These are phyloP conservation scores for Ambrosiella beaveri DNA, from an alignment of 2,329 filamentous ascomycete genomes.

Conservation along the genomic window DNA sequence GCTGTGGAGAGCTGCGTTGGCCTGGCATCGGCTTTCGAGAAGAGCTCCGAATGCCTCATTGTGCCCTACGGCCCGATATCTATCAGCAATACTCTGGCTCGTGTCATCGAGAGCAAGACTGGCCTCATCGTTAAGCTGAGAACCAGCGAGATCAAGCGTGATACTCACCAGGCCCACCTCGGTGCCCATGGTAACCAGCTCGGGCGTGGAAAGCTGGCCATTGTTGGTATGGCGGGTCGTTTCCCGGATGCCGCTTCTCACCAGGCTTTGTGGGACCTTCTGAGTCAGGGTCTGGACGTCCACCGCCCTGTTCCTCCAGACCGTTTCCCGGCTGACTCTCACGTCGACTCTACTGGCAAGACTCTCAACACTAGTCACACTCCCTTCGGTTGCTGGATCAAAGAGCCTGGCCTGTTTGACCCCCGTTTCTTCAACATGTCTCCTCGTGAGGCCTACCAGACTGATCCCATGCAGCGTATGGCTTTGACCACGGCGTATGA, in stretches of 20 bases:
- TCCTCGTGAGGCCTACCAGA: conserved; percentile 56
- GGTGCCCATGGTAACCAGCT: conserved; percentile 29
- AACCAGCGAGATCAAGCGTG: conserved; percentile 20
- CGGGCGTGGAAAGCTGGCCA: conserved; percentile 54
- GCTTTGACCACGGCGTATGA: conserved; percentile 62
- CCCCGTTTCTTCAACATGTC: conserved; percentile 72
- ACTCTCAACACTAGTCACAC: conserved; percentile 51
- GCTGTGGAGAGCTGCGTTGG: conserved; percentile 31
- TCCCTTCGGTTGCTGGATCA: conserved; percentile 52
- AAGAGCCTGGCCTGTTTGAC: conserved; percentile 58
- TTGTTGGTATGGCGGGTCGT: conserved; percentile 45
- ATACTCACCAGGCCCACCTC: conserved; percentile 21
- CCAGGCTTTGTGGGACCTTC: conserved; percentile 43
- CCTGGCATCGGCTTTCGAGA: conserved; percentile 23
- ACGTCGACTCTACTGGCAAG: conserved; percentile 51
- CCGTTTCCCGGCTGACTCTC: conserved; percentile 48
- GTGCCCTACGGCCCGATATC: conserved; percentile 32
- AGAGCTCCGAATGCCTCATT: conserved; percentile 24
- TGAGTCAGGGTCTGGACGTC: conserved; percentile 50
- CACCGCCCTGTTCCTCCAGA: conserved; percentile 45
- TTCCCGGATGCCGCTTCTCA: conserved; percentile 26
- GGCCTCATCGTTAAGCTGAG: conserved; percentile 27
- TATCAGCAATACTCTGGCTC: conserved; percentile 29
- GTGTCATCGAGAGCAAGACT: conserved; percentile 25
- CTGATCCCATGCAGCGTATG: conserved; percentile 59